Evolutionary conservation across 2,329 filamentous ascomycete genomes (phyloP).

Genomic region (Aspergillus spinulosporus): DNA sequence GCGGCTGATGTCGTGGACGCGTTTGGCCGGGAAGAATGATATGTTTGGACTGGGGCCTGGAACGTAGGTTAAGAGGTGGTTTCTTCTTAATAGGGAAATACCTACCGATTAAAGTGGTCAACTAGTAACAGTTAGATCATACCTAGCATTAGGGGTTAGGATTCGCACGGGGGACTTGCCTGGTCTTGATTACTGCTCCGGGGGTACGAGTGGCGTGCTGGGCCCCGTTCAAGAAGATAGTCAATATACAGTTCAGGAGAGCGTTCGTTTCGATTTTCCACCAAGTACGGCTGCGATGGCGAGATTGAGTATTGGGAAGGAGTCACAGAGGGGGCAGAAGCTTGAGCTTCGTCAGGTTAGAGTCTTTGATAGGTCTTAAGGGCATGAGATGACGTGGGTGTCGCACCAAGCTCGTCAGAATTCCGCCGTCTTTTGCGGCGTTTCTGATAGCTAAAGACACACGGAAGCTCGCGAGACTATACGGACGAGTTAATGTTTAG

Average conservation of each 20-base stretch:
- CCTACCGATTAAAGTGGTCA: neutral
- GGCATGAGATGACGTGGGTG: neutral
- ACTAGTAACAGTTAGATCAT: neutral
- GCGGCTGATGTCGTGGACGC: slow-evolving; percentile 9
- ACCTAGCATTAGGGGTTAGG: neutral
- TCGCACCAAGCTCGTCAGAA: neutral
- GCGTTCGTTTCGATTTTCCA: neutral
- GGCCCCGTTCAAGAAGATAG: slow-evolving; percentile 9
- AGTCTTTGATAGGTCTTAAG: too few species aligned
- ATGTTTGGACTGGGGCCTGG: slow-evolving; percentile 13
- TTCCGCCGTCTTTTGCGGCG: neutral
- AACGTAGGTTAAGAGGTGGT: neutral
- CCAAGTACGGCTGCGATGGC: neutral
- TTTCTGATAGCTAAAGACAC: neutral
- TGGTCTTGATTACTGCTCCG: neutral
- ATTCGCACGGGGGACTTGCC: neutral
- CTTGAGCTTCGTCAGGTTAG: too few species aligned
- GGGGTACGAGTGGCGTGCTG: neutral
- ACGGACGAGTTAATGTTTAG: neutral
- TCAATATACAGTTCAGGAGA: slow-evolving; percentile 7
- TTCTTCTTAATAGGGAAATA: too few species aligned
- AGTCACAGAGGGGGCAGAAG: too few species aligned
- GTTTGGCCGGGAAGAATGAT: slow-evolving; percentile 13
- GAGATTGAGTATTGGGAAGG: too few species aligned
- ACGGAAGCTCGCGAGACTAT: neutral